Base-by-base conservation (phyloP, 1,284 basidiomycete species). In the Microbotryum lychnidis-dioicae region DNA sequence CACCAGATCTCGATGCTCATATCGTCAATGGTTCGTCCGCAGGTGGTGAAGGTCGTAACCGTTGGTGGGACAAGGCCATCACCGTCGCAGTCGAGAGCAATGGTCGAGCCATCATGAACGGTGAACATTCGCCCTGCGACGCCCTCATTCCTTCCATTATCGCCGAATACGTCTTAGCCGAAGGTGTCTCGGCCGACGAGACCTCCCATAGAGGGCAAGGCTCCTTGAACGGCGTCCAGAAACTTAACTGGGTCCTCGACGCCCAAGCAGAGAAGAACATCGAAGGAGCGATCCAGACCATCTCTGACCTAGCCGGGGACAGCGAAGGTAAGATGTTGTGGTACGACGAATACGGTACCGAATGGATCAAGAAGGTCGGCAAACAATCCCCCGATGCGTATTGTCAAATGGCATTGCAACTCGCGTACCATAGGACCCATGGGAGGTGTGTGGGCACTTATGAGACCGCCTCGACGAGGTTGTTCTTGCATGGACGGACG, bases 11-110 rank as follows among this genome's bases (percentile, higher is more conserved):
- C 54, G 85, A 91, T 70, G 83, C 86, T 1, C 90, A 94, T 71
- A 80, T 96, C 20, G 83, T 84, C 70, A 85, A 87, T 67, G 80
- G 85, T 59, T 86, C 88, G 48, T 84, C 84, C 2, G 80, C 79
- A 0, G 85, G 87, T 9, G 76, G 80, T 63, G 84, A 84, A 60
- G 84, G 85, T 3, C 80, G 82, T 58, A 97, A 97, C 73, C 81
- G 94, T 51, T 97, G 91, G 84, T 91, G 87, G 75, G 94, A 98
- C 79, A 97, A 97, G 77, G 82, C 87, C 3, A 82, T 89, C 50
- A 85, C 85, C 7, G 77, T 97, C 61, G 82, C 89, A 53, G 84
- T 97, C 48, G 92, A 97, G 76, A 84, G 86, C 16, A 89, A 87
- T 65, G 86, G 87, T 2, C 84, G 90, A 49, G 88, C 89, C 4